Evolutionary conservation across 148 eudicot genomes (phyloP).

Genomic region (Chenopodium suecicum): DNA sequence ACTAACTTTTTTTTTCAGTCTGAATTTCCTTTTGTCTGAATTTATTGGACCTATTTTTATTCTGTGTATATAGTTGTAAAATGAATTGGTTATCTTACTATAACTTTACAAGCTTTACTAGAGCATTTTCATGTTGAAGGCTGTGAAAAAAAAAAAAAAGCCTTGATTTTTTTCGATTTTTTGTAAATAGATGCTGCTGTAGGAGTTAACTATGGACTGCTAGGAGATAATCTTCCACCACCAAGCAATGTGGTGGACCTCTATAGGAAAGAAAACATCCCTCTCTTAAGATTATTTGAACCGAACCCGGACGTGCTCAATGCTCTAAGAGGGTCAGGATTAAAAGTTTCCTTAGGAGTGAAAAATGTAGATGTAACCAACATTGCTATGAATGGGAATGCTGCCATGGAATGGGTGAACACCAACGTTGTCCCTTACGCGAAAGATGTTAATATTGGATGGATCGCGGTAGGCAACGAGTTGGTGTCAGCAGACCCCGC

Average conservation of each 20-base stretch:
- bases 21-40: too few relatives aligned
- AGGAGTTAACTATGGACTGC: constrained; percentile 25
- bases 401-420: constrained; percentile 21
- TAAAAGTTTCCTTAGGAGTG: constrained; percentile 5
- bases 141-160: too few relatives aligned
- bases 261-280: constrained; percentile 13
- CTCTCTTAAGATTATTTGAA: constrained; percentile 14
- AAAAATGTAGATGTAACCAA: constrained; percentile 6
- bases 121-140: too few relatives aligned
- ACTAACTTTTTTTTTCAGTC: too few relatives aligned
- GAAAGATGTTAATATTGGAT: constrained; percentile 15
- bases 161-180: too few relatives aligned
- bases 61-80: too few relatives aligned
- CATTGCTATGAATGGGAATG: background rate
- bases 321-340: constrained; percentile 14
- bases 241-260: constrained; percentile 19
- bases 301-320: constrained; percentile 16
- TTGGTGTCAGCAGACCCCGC: constrained; percentile 2
- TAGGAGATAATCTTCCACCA: constrained; percentile 27
- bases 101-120: too few relatives aligned
- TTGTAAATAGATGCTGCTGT: constrained; percentile 17
- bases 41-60: too few relatives aligned
- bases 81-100: too few relatives aligned
- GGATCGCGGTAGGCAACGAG: constrained; percentile 28
- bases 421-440: constrained; percentile 3